Evolutionary conservation across 495 filamentous ascomycete species (phyloP).

Genomic region (Neurospora sp.): DNA sequence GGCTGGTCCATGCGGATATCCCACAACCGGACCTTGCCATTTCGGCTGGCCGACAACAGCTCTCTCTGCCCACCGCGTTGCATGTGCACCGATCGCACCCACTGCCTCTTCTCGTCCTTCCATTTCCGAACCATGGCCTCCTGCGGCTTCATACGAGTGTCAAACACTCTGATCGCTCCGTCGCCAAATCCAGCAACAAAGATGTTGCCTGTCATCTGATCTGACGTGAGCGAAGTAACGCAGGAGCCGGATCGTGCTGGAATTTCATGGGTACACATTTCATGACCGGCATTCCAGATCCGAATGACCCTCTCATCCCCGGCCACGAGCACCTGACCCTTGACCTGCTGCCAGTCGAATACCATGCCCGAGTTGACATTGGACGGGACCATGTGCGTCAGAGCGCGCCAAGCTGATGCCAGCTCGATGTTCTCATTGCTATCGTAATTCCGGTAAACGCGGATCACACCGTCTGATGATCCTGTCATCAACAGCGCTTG

Average conservation of each 20-base stretch:
- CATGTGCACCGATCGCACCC: slow-evolving; percentile 94
- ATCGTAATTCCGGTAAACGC: slow-evolving; percentile 88
- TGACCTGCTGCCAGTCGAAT: slow-evolving; percentile 98
- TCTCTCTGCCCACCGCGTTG: slow-evolving; percentile 91
- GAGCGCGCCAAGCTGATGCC: slow-evolving; percentile 82
- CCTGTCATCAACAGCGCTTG: slow-evolving; percentile 90
- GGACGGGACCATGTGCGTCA: slow-evolving; percentile 85
- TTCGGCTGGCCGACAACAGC: slow-evolving; percentile 73
- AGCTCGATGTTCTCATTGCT: slow-evolving; percentile 62
- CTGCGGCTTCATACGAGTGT: slow-evolving; percentile 69
- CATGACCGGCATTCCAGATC: slow-evolving; percentile 89
- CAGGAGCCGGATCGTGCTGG: slow-evolving; percentile 91
- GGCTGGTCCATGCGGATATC: slow-evolving; percentile 79
- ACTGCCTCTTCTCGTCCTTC: slow-evolving; percentile 76
- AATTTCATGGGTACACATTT: slow-evolving; percentile 90
- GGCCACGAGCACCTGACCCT: slow-evolving; percentile 84
- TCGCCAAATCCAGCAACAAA: slow-evolving; percentile 96
- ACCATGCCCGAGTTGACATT: slow-evolving; percentile 90
- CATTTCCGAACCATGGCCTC: slow-evolving; percentile 89
- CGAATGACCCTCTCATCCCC: slow-evolving; percentile 93
- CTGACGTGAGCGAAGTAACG: slow-evolving; percentile 89
- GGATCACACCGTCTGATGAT: slow-evolving; percentile 85
- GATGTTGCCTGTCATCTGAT: slow-evolving; percentile 92
- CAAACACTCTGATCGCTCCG: slow-evolving; percentile 90
- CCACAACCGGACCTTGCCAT: slow-evolving; percentile 92